Conservation (phyloP, 2,329 filamentous ascomycete genomes). For the Phaeophleospora eucalypticola region DNA sequence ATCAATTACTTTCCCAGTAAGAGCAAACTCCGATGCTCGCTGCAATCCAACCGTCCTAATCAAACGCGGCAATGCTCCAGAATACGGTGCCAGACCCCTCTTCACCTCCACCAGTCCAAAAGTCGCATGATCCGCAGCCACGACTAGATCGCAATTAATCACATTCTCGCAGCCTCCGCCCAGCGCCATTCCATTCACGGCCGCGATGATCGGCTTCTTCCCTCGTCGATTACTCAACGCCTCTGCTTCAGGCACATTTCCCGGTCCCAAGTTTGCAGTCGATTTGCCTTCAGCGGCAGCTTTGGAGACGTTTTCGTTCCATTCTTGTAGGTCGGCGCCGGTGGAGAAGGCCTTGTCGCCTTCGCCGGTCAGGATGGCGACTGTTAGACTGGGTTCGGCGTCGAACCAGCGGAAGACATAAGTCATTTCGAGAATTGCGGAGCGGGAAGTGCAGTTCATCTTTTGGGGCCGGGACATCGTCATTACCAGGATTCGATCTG, state of each 20-base stretch:
- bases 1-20: slow-evolving; percentile 51
- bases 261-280: no score
- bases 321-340: slow-evolving; percentile 36
- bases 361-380: slow-evolving; percentile 34
- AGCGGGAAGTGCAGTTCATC: slow-evolving; percentile 34
- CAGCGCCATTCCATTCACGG: slow-evolving; percentile 70
- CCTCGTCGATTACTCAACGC: slow-evolving; percentile 45
- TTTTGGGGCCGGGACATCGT: slow-evolving; percentile 34
- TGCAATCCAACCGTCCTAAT: slow-evolving; percentile 63
- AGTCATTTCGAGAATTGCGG: slow-evolving; percentile 31
- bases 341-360: slow-evolving; percentile 35
- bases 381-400: slow-evolving; percentile 28
- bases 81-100: slow-evolving; percentile 66
- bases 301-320: no score
- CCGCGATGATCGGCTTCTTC: slow-evolving; percentile 71
- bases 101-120: slow-evolving; percentile 71
- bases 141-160: slow-evolving; percentile 66
- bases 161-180: slow-evolving; percentile 76
- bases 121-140: slow-evolving; percentile 55
- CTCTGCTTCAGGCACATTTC: slow-evolving; percentile 25
- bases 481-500: slow-evolving; percentile 31
- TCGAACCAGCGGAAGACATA: slow-evolving; percentile 33
- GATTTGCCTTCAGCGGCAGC: no score
- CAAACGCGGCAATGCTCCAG: slow-evolving; percentile 66
- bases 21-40: slow-evolving; percentile 66